Evolutionary conservation across 305 asterid genomes (phyloP).

Genomic region (Plantago coronopus): DNA sequence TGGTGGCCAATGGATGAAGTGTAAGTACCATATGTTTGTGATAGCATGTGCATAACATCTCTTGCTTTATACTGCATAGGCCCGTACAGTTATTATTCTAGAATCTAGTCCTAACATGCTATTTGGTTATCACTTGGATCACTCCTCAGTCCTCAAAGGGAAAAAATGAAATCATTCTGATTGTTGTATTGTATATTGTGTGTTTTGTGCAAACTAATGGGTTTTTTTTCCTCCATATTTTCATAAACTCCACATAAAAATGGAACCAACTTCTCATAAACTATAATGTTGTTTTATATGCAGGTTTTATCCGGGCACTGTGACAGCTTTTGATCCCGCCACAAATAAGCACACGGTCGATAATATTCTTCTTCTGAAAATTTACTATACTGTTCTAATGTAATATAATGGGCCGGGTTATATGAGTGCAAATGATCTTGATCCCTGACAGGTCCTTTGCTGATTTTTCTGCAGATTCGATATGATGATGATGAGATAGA

Average conservation of each 20-base stretch:
- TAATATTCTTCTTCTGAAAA: constrained; percentile 1
- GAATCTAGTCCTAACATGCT: no score
- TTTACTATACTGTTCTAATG: not conserved
- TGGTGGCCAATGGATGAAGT: constrained; percentile 66
- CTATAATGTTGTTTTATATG: constrained; percentile 14
- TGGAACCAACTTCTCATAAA: not conserved
- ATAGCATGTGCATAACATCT: constrained; percentile 8
- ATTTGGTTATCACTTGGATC: no score
- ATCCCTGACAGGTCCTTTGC: constrained; percentile 4
- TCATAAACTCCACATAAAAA: not conserved
- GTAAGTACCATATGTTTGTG: constrained; percentile 33
- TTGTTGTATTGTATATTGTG: no score
- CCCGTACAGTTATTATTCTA: not conserved
- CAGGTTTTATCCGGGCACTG: constrained; percentile 59
- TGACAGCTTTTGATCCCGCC: constrained; percentile 42
- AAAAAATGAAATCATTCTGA: not conserved
- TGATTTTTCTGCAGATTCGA: constrained; percentile 37
- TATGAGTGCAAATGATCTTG: not conserved
- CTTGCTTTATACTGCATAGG: not conserved
- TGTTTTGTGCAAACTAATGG: not conserved
- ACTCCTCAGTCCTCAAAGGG: no score
- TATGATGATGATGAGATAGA: constrained; percentile 56
- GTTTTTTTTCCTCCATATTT: not conserved
- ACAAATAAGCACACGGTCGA: constrained; percentile 51
- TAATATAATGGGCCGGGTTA: not conserved